Percentiles rank a stretch among this genome's conserved stretches.
Evolutionary conservation across 2,329 filamentous ascomycete genomes (phyloP).

Genomic region (Zasmidium citrigriseum): DNA sequence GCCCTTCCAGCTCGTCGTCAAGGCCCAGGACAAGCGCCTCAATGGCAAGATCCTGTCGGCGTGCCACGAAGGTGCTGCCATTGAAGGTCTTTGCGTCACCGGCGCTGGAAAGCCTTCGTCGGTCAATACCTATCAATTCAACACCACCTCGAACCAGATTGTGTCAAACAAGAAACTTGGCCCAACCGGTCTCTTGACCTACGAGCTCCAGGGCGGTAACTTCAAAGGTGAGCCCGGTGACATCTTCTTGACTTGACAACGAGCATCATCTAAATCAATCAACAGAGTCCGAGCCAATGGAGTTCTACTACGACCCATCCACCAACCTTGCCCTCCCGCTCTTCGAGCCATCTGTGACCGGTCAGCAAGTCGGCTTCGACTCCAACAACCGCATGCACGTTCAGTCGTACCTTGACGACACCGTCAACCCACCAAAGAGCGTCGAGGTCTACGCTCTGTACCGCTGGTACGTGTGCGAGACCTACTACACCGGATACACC

Average conservation of each 20-base stretch:
- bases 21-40: slow-evolving; percentile 27
- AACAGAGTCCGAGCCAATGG: slow-evolving; percentile 28
- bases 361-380: slow-evolving; percentile 44
- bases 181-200: slow-evolving; percentile 31
- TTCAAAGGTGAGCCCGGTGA: slow-evolving; percentile 17
- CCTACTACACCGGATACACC: slow-evolving; percentile 39
- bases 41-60: slow-evolving; percentile 42
- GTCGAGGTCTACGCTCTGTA: slow-evolving; percentile 33
- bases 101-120: slow-evolving; percentile 6
- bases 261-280: no score
- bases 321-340: slow-evolving; percentile 47
- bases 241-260: neutral
- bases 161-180: slow-evolving; percentile 34
- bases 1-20: slow-evolving; percentile 47
- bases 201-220: slow-evolving; percentile 35
- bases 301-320: slow-evolving; percentile 38
- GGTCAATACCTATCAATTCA: slow-evolving; percentile 21
- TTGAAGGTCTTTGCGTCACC: slow-evolving; percentile 48
- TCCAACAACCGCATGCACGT: slow-evolving; percentile 41
- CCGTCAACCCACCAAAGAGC: slow-evolving; percentile 34
- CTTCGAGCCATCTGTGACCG: slow-evolving; percentile 36
- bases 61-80: slow-evolving; percentile 52
- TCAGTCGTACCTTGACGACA: slow-evolving; percentile 43
- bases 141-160: slow-evolving; percentile 19
- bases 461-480: slow-evolving; percentile 50